Evolutionary conservation across 2,329 filamentous ascomycete species (phyloP).

Genomic region (Dryadomyces sulphureus): DNA sequence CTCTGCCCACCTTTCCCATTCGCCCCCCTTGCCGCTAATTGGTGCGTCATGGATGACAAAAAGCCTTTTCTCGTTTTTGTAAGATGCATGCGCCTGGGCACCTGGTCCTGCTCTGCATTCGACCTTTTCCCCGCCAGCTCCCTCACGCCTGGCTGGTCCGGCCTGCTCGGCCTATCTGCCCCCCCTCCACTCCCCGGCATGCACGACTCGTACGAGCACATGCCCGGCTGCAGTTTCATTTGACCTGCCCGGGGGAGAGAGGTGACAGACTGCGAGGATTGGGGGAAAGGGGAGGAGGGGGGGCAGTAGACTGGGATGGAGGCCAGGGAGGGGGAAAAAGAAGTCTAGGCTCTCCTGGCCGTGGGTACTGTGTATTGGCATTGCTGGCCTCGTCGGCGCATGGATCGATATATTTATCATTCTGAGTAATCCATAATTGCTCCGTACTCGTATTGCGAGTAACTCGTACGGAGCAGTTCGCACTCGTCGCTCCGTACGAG

Average conservation of each 20-base stretch:
- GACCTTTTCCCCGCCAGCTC: background rate
- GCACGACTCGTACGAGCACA: background rate
- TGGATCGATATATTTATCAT: too few relatives aligned
- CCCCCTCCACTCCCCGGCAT: background rate
- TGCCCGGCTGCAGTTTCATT: background rate
- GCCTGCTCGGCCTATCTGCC: background rate
- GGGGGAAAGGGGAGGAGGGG: too few relatives aligned
- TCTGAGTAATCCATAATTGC: too few relatives aligned
- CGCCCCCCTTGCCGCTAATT: background rate
- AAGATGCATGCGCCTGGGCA: background rate
- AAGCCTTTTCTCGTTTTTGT: background rate
- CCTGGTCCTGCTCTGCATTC: background rate
- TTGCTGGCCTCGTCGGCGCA: too few relatives aligned
- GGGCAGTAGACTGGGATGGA: too few relatives aligned
- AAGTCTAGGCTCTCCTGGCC: background rate
- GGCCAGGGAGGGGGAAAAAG: too few relatives aligned
- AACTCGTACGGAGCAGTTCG: too few relatives aligned
- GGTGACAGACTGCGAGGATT: too few relatives aligned
- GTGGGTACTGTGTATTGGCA: too few relatives aligned
- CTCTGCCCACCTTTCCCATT: background rate
- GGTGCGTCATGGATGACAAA: conserved; percentile 1
- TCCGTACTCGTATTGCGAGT: too few relatives aligned
- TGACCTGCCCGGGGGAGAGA: too few relatives aligned
- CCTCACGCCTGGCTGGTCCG: background rate
- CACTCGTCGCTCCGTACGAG: background rate